Evolutionary conservation across 169 alveolate species (phyloP), one percentile per base, ranked within the genome.

Genomic region (Plasmodium vivax): DNA sequence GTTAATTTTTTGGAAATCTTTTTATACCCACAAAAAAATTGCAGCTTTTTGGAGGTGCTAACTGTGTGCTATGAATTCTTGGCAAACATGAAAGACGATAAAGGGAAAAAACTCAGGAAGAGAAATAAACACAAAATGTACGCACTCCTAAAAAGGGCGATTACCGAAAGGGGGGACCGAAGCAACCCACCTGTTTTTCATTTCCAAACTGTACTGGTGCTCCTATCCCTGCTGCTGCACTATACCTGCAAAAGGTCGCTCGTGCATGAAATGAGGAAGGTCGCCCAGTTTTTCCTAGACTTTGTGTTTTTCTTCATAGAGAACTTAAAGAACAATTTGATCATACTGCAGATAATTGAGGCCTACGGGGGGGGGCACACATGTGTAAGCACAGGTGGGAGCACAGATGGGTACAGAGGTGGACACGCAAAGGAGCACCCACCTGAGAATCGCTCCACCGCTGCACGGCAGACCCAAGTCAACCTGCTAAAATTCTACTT

Each of bases 261-360:
- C 36, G 68, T 58, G 38, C 75, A 92, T 72, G 95, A 92, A 92
- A 81, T 92, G 92, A 82, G 95, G 32, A 92, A 71, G 36, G 88
- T 92, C 8, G 92, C 92, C 38, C 95, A 92, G 43, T 92, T 75
- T 72, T 92, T 82, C 79, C 56, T 92, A 41, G 95, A 92, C 41
- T 81, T 81, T 82, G 71, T 92, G 10, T 92, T 56, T 92, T 92
- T 92, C 45, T 92, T 92, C 73, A 92, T 92, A 82, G 95, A 92
- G 38, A 92, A 92, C 58, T 82, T 92, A 92, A 92, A 92, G 83
- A 92, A 92, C 38, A 92, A 83, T 92, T 92, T 92, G 77, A 92
- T 83, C 23, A 92, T 92, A 41, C 71, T 92, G 85, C 85, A 92
- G 56, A 82, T 92, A 71, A 73, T 92, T 41, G 85, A 92, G 62